Evolutionary conservation across 2,329 filamentous ascomycete genomes (phyloP).

Genomic region (Blastomyces percursus): DNA sequence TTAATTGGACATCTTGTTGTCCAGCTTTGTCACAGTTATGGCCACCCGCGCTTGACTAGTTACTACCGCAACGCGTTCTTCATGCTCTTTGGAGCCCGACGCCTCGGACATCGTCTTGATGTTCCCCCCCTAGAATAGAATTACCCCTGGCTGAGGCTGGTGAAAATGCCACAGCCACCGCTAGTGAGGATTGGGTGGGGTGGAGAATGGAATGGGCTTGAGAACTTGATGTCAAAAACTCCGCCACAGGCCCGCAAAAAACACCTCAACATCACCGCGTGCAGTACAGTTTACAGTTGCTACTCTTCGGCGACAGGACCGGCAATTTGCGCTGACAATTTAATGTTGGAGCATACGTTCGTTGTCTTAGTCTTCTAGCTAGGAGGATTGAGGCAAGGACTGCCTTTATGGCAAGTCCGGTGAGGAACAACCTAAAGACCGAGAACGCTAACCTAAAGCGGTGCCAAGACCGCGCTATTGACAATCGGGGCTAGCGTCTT

Average conservation of each 20-base stretch:
- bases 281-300: not conserved
- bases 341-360: too few relatives aligned
- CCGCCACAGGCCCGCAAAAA: not conserved
- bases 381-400: too few relatives aligned
- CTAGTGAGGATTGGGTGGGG: not conserved
- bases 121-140: not conserved
- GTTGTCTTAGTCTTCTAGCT: too few relatives aligned
- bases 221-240: not conserved
- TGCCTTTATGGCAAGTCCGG: too few relatives aligned
- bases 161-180: not conserved
- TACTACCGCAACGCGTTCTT: too few relatives aligned
- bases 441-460: too few relatives aligned
- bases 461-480: too few relatives aligned
- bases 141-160: not conserved
- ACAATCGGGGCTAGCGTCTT: too few relatives aligned
- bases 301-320: not conserved
- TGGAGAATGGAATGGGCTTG: not conserved
- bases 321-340: not conserved
- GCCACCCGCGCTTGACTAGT: not conserved
- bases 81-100: too few relatives aligned
- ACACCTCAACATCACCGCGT: not conserved
- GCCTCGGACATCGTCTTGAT: too few relatives aligned
- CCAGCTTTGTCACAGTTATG: not conserved
- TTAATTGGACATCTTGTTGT: not conserved
- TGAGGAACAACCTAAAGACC: too few relatives aligned